Percentiles rank a stretch among this genome's conserved stretches.
Conservation (phyloP, 129 eudicot species). For the Rutidosis leptorrhynchoides region DNA sequence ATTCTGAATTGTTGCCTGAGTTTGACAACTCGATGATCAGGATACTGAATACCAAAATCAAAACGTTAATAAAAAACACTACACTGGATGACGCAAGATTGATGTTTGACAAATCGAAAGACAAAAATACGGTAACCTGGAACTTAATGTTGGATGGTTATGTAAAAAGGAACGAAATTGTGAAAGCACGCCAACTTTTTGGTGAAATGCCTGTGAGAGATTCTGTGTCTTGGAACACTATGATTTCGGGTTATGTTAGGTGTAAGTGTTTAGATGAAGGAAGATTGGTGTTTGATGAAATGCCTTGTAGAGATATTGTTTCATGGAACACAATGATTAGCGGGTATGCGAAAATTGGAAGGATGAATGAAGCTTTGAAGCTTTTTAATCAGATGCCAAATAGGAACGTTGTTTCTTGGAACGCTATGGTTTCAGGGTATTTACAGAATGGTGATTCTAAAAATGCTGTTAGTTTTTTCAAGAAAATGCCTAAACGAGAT, state of each 20-base stretch:
- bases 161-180: constrained; percentile 49
- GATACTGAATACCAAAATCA: constrained; percentile 44
- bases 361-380: constrained; percentile 61
- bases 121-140: constrained; percentile 67
- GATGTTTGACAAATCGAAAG: constrained; percentile 42
- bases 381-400: constrained; percentile 48
- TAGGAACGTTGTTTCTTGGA: constrained; percentile 64
- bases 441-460: constrained; percentile 55
- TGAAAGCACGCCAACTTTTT: constrained; percentile 55
- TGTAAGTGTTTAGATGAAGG: constrained; percentile 51
- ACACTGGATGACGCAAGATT: constrained; percentile 49
- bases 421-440: constrained; percentile 63
- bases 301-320: constrained; percentile 59
- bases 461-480: constrained; percentile 52
- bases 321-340: constrained; percentile 82
- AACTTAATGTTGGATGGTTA: constrained; percentile 73
- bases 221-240: constrained; percentile 66
- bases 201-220: constrained; percentile 69
- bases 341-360: constrained; percentile 65
- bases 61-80: constrained; percentile 36
- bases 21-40: constrained; percentile 17
- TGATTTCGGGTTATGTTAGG: constrained; percentile 61
- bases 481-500: constrained; percentile 61
- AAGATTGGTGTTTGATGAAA: constrained; percentile 46
- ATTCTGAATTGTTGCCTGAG: constrained; percentile 6